Evolutionary conservation across 2,329 filamentous ascomycete species (phyloP), one percentile per base, ranked within the genome.

Genomic region (Arthrobotrys pseudoclavata): DNA sequence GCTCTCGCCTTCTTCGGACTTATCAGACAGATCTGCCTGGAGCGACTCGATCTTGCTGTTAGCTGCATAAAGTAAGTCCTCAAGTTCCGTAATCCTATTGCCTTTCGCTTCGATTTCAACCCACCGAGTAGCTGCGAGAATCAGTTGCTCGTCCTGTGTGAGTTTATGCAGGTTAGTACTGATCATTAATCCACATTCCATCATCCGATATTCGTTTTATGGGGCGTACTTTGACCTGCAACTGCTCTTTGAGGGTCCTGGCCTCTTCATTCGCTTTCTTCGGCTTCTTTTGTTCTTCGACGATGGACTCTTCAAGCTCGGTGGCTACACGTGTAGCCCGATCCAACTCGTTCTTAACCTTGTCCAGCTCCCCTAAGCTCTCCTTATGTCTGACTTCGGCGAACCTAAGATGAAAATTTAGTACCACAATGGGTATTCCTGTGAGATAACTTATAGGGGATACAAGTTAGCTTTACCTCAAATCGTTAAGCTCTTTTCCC

Each of bases 91-190:
- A 12, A 48, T 42, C 42, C 31, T 60, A 10, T 45, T 26, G 13
- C 55, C 29, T 18, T 40, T 60, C 1, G 42, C 62, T 13, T 76
- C 22, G n/a, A 66, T 20, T 1, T 24, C 15, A 26, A 52, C 48
- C 62, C 62, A 75, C 13, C 45, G 37, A 6, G 62, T 55, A 12
- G 62, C 70, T 1, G 70, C 70, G 2, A 53, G 53, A 2, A 45
- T 37, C 9, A 75, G 24, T 68, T 75, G 62, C 15, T 63, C 63
- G 40, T 75, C 63, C 70, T 75, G 7, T n/a, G 9, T 5, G 15
- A 13, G n/a, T n/a, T 53, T 34, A 7, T 7, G 15, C 5, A 34
- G 29, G 6, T 67, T 45, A 74, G 53, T 12, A 24, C n/a, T 1
- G 34, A 26, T 29, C 20, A n/a, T 7, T 3, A 7, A 45, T 42